Evolutionary conservation across 306 rosid species (phyloP), one percentile per base, ranked within the genome.

Genomic region (Argentina anserina): DNA sequence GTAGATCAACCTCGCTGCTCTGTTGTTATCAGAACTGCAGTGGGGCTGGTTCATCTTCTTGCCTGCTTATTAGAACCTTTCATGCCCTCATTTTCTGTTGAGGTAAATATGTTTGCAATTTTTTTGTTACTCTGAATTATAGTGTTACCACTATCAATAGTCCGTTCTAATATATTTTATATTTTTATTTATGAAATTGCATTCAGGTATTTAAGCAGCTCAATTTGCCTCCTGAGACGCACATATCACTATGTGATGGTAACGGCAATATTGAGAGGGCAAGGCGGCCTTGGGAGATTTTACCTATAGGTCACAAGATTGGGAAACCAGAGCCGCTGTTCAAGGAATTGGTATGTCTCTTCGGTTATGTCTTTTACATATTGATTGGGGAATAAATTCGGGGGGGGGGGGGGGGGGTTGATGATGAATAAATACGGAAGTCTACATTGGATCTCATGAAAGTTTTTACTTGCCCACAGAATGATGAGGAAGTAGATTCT

Each of bases 51-150:
- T 17, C 84, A 88, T 88, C 73, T 94, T 80, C 93, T 94, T 58
- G 95, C 95, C 37, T 89, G 96, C 78, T 81, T 94, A 26, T 83
- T 94, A 71, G 97, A 94, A 72, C 98, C 98, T 28, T 94, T 85
- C 82, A 89, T 94, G 81, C 98, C 98, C 50, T 94, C 97, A 33
- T 91, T 94, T 81, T 82, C 92, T 40, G 39, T 56, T 33, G 94
- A 91, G 92, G 98, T 94, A 85, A 73, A 45, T 74, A 28, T 50
- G 7, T 26, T 45, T 8, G 1, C 26, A 11, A 56, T 67, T 28
- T 69, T 60, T 31, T 23, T 62, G 47, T 28, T 43, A 43, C 1
- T 21, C 50, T 12, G 42, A 20, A 49, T 9, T 23, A 23, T 71
- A 1, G 21, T 36, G 36, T 42, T 14, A 9, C 8, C 47, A 18